Evolutionary conservation across 2,329 filamentous ascomycete species (phyloP), one percentile per base, ranked within the genome.

Genomic region (Fusarium penzigii): DNA sequence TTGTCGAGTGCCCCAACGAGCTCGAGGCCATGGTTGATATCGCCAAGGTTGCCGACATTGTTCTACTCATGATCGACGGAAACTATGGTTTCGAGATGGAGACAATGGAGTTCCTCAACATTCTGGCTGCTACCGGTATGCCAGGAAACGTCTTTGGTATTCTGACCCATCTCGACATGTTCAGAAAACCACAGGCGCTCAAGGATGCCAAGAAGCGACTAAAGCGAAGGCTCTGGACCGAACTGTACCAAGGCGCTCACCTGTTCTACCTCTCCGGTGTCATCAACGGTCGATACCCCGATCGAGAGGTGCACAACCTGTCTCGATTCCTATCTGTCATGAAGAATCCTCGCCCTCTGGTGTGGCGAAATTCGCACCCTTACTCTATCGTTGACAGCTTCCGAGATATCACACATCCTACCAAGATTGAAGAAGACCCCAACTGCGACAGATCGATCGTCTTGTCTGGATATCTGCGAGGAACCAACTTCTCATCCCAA

Each of bases 81-180:
- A 97, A 97, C 74, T 99, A 89, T 67, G 95, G 94, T 13, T 99
- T 99, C 68, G 94, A 99, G 75, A 99, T 99, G 94, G 94, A 99
- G 80, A 99, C 94, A 0, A 99, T 99, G 94, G 94, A 99, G 74
- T 99, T 99, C 56, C 77, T 99, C 67, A 97, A 97, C 64, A 87
- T 97, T 16, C 78, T 99, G 46, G 88, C 90, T n/a, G 85, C 91
- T 3, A 96, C 90, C 29, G 94, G 94, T 71, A 97, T 99, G 93
- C 94, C 95, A 1, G 93, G 94, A 59, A 99, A 99, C 65, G 92
- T 99, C 38, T 97, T 99, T 69, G 94, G 94, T 47, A 92, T 99
- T 51, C 81, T 99, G 42, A 97, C 94, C 14, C 95, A 99, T 77
- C 79, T 99, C 55, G 94, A 99, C 69, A 78, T 99, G 13, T 99